Percentiles rank a stretch among this genome's conserved stretches.
These are phyloP conservation scores for Rhodamnia argentea DNA, from an alignment of 345 rosid species.

Conservation along the genomic window DNA sequence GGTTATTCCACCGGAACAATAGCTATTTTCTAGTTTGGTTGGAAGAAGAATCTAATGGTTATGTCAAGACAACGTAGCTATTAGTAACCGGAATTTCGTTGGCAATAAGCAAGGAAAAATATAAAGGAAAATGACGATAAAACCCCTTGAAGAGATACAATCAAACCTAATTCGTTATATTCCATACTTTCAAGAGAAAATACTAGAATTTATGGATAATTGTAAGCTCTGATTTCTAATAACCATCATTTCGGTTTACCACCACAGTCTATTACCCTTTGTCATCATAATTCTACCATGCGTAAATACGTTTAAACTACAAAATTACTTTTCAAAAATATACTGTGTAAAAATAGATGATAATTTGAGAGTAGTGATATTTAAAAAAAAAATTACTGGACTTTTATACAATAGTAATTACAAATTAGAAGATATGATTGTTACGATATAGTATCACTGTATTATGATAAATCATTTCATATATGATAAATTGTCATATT, in stretches of 20 bases:
- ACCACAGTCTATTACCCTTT: background rate
- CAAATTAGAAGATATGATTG: background rate
- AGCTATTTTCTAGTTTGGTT: background rate
- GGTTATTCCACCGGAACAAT: background rate
- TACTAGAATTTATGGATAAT: background rate
- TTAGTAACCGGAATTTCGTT: background rate
- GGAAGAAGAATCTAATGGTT: background rate
- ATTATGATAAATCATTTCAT: background rate
- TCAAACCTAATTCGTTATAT: background rate
- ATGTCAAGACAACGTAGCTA: background rate
- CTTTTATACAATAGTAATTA: background rate
- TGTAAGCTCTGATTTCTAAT: background rate
- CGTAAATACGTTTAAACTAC: background rate
- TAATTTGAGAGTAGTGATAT: background rate
- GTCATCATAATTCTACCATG: background rate
- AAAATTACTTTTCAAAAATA: background rate
- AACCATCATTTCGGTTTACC: background rate
- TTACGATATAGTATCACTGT: rapidly evolving
- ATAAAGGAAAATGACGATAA: no score
- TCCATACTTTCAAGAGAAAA: background rate
- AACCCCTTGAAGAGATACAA: background rate
- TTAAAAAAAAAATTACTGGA: background rate
- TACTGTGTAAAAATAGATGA: background rate
- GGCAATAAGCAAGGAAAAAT: background rate
- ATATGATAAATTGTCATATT: background rate